phyloP scores from a whole-genome alignment of 345 rosid species.

The Eucalyptus globulus region DNA sequence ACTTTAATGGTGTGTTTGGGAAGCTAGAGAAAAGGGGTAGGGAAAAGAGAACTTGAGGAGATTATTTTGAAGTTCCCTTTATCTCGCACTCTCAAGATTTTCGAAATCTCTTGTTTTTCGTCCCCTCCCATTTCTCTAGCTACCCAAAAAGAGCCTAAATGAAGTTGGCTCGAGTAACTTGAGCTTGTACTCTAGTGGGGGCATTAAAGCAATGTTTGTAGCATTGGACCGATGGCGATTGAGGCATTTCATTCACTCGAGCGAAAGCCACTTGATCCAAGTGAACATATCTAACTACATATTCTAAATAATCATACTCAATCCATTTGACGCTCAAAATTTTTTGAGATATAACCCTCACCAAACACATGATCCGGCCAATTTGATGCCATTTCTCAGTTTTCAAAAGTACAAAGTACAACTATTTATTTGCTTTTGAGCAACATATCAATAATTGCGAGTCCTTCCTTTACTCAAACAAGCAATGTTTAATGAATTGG shows the following conservation, averaged over 20 bases:
- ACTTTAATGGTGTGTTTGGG: background rate
- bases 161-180: background rate
- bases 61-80: background rate
- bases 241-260: background rate
- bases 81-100: too few species aligned
- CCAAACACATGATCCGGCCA: background rate
- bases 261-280: background rate
- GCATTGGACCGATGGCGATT: background rate
- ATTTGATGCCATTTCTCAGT: background rate
- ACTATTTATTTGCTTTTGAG: background rate
- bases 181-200: background rate
- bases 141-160: background rate
- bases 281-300: accelerated
- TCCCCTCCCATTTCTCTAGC: background rate
- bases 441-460: background rate
- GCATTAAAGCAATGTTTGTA: background rate
- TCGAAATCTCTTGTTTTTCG: background rate
- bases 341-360: accelerated
- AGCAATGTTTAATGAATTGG: background rate
- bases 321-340: background rate
- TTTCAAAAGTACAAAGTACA: background rate
- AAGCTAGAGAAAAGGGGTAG: background rate
- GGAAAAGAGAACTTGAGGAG: background rate
- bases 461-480: background rate
- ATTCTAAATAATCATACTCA: background rate